Percentiles rank a stretch among this genome's conserved stretches.
These are phyloP conservation scores for Auxenochlorella pyrenoidosa DNA, from an alignment of 139 green algal species.

Conservation along the genomic window DNA sequence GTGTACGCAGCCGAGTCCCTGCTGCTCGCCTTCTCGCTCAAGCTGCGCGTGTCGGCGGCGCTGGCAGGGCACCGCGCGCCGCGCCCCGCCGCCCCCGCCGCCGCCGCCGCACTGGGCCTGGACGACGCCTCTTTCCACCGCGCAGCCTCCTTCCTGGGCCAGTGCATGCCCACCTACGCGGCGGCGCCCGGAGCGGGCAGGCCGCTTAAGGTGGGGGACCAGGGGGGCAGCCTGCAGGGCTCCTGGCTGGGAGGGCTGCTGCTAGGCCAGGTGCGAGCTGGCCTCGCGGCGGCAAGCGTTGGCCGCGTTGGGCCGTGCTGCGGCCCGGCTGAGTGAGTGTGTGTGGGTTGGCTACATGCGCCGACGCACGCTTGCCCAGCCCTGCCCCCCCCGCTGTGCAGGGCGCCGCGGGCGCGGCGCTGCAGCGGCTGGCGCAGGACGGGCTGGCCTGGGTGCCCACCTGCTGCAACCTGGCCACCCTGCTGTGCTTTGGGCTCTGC, in stretches of 20 bases:
- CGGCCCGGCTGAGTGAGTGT: no score
- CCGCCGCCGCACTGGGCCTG: slow-evolving; percentile 6
- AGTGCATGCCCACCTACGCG: slow-evolving; percentile 49
- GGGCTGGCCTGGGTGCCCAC: slow-evolving; percentile 85
- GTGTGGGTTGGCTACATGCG: no score
- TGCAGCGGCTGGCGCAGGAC: slow-evolving; percentile 61
- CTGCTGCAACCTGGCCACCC: slow-evolving; percentile 80
- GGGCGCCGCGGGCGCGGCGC: slow-evolving; percentile 53
- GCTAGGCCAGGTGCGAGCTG: background rate
- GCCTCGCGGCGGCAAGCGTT: no score
- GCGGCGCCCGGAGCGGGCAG: background rate
- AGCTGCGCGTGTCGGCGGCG: slow-evolving; percentile 82
- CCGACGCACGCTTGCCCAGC: no score
- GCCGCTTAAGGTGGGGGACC: slow-evolving; percentile 22
- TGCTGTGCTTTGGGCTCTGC: slow-evolving; percentile 75
- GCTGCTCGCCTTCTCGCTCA: slow-evolving; percentile 91
- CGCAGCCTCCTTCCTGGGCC: slow-evolving; percentile 57
- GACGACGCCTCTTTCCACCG: slow-evolving; percentile 27
- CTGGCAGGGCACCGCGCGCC: slow-evolving; percentile 4
- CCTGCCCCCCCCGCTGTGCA: slow-evolving; percentile 39
- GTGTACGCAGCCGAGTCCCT: slow-evolving; percentile 84
- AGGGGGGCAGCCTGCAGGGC: background rate
- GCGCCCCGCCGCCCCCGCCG: background rate
- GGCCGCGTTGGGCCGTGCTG: no score
- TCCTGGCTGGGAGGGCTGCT: background rate